Base-by-base conservation (phyloP, 2,329 filamentous ascomycete genomes). In the Epichloe gansuensis region DNA sequence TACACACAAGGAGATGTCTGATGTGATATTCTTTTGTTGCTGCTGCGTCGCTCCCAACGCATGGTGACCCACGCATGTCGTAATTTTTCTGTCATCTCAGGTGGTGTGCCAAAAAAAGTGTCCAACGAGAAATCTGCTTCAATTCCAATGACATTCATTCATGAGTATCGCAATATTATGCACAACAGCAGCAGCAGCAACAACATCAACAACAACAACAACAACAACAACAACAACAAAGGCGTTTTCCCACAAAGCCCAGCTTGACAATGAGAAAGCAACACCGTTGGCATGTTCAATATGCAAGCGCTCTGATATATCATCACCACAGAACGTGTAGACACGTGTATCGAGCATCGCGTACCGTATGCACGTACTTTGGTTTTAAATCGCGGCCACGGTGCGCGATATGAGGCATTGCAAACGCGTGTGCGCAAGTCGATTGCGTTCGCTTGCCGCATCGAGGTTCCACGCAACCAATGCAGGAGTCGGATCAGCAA, bases 401-500 rank as follows among this genome's bases (percentile, higher is more conserved):
- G 21, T 28, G 12, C 34, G 49, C 42, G 41, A 38, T 28, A 37
- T 44, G 41, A 37, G 21, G 48, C 31, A n/a, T 38, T 11, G 17
- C 21, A 50, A 17, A 45, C 42, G 34, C 49, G 42, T 50, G 31
- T 50, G 39, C 25, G 45, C 9, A 21, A 31, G 11, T 11, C 23
- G n/a, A 11, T 3, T 37, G 50, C 41, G 35, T 39, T 38, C 43
- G 46, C 43, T 46, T 46, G 41, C 43, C 21, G 50, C 35, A 23
- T 47, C 43, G n/a, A 35, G 43, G 48, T 43, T 44, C 45, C 50
- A 47, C 43, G 41, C 52, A 50, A 12, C 39, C 17, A 15, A 50
- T 43, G 46, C 39, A 50, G 43, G 47, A 50, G 35, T 46, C 35
- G 35, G 41, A 31, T 28, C 39, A n/a, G 41, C 41, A 46, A 37